These are phyloP conservation scores for Tanacetum coccineum DNA, from an alignment of 129 eudicot species.

Conservation along the genomic window DNA sequence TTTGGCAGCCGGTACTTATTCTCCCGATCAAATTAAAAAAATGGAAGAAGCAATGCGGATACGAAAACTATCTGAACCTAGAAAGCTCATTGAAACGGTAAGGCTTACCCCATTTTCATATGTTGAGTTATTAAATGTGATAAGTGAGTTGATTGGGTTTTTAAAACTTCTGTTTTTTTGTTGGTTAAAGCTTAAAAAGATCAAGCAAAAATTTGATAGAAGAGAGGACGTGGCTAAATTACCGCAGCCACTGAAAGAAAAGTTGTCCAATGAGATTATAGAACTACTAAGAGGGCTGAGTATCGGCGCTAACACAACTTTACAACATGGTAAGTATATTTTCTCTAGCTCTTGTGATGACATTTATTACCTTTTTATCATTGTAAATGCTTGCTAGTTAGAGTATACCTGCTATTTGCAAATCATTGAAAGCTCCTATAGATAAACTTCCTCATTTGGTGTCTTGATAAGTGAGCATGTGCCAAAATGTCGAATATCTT, in stretches of 20 bases:
- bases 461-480: no score
- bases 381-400: not conserved
- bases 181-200: constrained; percentile 46
- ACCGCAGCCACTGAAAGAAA: constrained; percentile 49
- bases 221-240: constrained; percentile 42
- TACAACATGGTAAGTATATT: constrained; percentile 55
- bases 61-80: constrained; percentile 72
- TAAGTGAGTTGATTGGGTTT: not conserved
- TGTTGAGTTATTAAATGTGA: constrained; percentile 9
- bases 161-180: constrained; percentile 15
- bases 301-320: constrained; percentile 53
- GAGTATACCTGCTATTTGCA: no score
- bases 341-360: constrained; percentile 9
- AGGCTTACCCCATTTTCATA: constrained; percentile 14
- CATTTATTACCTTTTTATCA: not conserved
- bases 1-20: constrained; percentile 47
- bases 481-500: not conserved
- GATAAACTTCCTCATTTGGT: no score
- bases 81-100: constrained; percentile 68
- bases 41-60: constrained; percentile 88
- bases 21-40: constrained; percentile 63
- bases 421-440: no score
- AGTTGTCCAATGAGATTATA: constrained; percentile 54
- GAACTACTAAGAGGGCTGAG: constrained; percentile 50
- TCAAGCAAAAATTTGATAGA: constrained; percentile 40